Base-by-base conservation (phyloP, 2,329 filamentous ascomycete species). In the Metarhizium guizhouense region DNA sequence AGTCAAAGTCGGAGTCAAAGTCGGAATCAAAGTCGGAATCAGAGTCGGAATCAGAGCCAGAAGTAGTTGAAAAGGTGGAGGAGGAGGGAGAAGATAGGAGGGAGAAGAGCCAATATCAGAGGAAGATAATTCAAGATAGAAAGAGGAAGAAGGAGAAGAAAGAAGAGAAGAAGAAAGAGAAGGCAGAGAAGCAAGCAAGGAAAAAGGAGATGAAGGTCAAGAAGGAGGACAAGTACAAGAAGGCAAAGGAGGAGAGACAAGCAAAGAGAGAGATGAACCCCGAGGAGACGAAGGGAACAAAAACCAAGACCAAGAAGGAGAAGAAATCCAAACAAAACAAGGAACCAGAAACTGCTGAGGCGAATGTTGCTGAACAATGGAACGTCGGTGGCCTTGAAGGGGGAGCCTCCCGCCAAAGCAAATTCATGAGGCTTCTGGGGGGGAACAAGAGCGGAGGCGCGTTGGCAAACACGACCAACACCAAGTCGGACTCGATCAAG, bases 391-490 rank as follows among this genome's bases (percentile, higher is more conserved):
- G 70, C 38, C 71, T 84, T 38, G 75, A 74, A 43, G 81, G 81
- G 36, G 79, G 76, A 25, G 61, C 70, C 18, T 70, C 71, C 51
- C 73, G 81, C 13, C 78, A 82, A 61, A 69, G 71, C 58, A 84
- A 84, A 68, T 83, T 83, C 58, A 67, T 83, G 62, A 73, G 78
- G 36, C 75, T 84, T 1, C 71, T 84, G 4, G 81, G 81, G 20
- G 77, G 71, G 2, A 79, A 76, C 58, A 81, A 78, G 65, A 69
- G 69, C 29, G 69, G 71, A 20, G 67, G 60, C 6, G 56, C 62
- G 0, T 54, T 61, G 25, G 54, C 57, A 48, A 43, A 47, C 34
- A 42, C 51, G 29, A 54, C 62, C 52, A 63, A 68, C 61, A 60
- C 58, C 62, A 63, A 69, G 62, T 62, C 67, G 7, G 64, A 68